Base-by-base conservation (phyloP, 2,329 filamentous ascomycete genomes). In the Claviceps sp. region DNA sequence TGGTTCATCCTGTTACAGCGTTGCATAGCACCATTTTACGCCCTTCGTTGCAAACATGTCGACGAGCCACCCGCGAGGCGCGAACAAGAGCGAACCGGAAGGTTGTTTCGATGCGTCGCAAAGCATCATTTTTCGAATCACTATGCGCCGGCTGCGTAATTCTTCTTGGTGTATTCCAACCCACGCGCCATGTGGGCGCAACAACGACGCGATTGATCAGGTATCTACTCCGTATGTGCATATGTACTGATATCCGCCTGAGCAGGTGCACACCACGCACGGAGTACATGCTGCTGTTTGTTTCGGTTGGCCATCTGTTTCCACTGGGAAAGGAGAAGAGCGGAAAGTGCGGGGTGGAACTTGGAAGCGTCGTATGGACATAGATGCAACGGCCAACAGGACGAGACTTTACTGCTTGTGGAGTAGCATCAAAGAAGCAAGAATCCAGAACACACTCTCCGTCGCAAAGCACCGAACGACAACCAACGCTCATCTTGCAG, bases 141-240 rank as follows among this genome's bases (percentile, higher is more conserved):
- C 41, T 50, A 46, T 52, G 47, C 51, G 51, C 47, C 51, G 47
- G 41, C 41, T 52, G 51, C 47, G 40, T 49, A 16, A 47, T 18
- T 42, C 40, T 37, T 7, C 7, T 16, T n/a, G 18, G 11, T 14
- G n/a, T 34, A 22, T n/a, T 44, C 26, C 18, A 50, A 13, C 7
- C 26, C 41, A 50, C 48, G 4, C 40, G 14, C 41, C 48, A 16
- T 50, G 30, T 11, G 40, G 13, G 11, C 5, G 26, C 14, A 13
- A 37, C 37, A 24, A 13, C n/a, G 20, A 50, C 14, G 40, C 38
- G 48, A 50, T 42, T 26, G 49, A 38, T 18, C 18, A 24, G 40
- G 30, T 44, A 14, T 37, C n/a, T 30, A 42, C 30, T 34, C 30
- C 30, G 9, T 34, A 34, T 34, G 30, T 34, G 30, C 30, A 11